A percentile compares a stretch with the other conserved stretches of the same genome.
Evolutionary conservation across 176 grass and related monocot species (phyloP).

Genomic region (Ampelocalamus luodianensis): DNA sequence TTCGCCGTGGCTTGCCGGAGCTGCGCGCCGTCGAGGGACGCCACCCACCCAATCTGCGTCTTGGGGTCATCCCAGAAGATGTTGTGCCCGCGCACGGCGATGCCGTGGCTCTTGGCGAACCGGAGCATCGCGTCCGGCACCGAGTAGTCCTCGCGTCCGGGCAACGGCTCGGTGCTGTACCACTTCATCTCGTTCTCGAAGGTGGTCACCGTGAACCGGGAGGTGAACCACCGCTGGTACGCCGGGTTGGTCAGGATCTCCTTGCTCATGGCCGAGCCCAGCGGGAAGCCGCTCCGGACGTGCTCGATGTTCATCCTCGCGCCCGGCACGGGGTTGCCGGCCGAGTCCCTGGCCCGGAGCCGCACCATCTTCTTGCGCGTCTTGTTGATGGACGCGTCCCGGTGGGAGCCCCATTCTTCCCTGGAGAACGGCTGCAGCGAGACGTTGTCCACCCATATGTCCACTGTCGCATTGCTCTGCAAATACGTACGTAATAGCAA

Average conservation of each 20-base stretch:
- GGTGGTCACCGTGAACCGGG: constrained; percentile 83
- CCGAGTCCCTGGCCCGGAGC: constrained; percentile 46
- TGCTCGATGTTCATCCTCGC: constrained; percentile 60
- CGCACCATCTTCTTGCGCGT: constrained; percentile 57
- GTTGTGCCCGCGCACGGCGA: constrained; percentile 77
- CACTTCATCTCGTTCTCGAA: constrained; percentile 99
- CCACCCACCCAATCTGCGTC: constrained; percentile 48
- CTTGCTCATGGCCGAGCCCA: constrained; percentile 67
- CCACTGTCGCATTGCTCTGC: constrained; percentile 69
- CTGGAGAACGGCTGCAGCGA: constrained; percentile 80
- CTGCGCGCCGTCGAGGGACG: constrained; percentile 19
- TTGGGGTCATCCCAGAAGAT: constrained; percentile 76
- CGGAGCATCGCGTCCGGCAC: constrained; percentile 72
- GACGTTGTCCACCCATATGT: constrained; percentile 82
- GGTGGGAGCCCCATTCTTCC: constrained; percentile 80
- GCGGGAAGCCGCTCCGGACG: constrained; percentile 60
- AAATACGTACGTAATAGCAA: neutral
- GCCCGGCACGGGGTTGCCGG: constrained; percentile 54
- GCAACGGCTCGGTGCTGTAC: constrained; percentile 62
- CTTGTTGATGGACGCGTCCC: constrained; percentile 45
- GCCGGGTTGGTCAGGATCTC: constrained; percentile 62
- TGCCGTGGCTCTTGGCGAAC: constrained; percentile 55
- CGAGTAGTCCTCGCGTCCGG: constrained; percentile 64
- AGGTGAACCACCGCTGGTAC: constrained; percentile 82
- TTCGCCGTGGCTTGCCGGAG: constrained; percentile 25